These are phyloP conservation scores for Candida arabinofermentans DNA, from an alignment of 805 yeast species.

Conservation along the genomic window DNA sequence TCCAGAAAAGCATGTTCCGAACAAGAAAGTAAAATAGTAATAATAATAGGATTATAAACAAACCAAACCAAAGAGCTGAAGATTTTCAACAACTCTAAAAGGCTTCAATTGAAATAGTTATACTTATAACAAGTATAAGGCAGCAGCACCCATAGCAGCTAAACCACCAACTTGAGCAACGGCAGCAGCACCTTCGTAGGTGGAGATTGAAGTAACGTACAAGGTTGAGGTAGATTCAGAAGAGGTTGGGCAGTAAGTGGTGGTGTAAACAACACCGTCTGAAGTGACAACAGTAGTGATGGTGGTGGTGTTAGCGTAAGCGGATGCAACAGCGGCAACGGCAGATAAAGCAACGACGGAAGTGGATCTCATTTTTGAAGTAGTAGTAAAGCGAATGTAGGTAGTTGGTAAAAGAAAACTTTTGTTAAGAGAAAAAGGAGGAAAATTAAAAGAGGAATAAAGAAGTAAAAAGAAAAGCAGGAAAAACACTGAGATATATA, in stretches of 20 bases:
- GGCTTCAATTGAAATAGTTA: no score
- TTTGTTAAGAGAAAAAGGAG: no score
- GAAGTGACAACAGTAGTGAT: constrained; percentile 14
- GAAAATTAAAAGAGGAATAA: no score
- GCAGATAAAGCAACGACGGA: constrained; percentile 11
- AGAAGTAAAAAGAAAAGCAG: neutral
- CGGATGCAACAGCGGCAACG: constrained; percentile 15
- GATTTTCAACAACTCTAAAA: no score
- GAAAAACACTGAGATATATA: no score
- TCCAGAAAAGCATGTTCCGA: no score
- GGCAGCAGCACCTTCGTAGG: constrained; percentile 29
- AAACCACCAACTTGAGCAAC: constrained; percentile 24
- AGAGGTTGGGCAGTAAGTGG: constrained; percentile 10
- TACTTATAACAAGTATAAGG: constrained; percentile 21
- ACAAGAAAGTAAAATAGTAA: no score
- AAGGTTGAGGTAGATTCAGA: neutral
- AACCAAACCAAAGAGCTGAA: no score
- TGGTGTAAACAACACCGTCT: constrained; percentile 13
- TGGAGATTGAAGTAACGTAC: constrained; percentile 11
- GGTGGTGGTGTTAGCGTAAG: constrained; percentile 11
- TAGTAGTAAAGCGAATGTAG: constrained; percentile 2
- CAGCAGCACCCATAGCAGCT: constrained; percentile 27
- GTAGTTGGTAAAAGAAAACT: no score
- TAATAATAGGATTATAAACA: neutral
- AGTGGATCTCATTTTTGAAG: constrained; percentile 12